These are phyloP conservation scores for Exserohilum rostratum DNA, from an alignment of 2,329 filamentous ascomycete genomes.

Conservation along the genomic window DNA sequence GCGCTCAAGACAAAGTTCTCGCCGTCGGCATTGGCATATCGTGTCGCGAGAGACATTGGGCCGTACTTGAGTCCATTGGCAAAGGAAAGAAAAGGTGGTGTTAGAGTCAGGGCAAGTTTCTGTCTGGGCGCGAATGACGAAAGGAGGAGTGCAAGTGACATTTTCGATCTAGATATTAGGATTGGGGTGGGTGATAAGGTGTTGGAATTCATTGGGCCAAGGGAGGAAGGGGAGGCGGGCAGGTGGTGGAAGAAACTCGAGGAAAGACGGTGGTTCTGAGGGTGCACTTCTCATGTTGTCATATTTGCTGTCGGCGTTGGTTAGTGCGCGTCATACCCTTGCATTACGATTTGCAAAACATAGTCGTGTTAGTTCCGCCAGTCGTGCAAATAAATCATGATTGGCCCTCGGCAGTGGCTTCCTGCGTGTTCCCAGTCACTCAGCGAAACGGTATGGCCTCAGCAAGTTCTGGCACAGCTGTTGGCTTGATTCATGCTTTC, in stretches of 20 bases:
- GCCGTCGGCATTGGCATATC: constrained; percentile 50
- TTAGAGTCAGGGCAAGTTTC: constrained; percentile 54
- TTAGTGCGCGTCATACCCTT: not conserved
- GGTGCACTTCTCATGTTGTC: not conserved
- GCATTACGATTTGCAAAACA: not conserved
- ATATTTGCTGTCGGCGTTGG: not conserved
- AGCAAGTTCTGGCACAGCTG: constrained; percentile 4
- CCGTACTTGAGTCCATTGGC: constrained; percentile 50
- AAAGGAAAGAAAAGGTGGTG: constrained; percentile 49
- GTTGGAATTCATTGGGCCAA: constrained; percentile 50
- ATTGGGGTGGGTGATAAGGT: constrained; percentile 50
- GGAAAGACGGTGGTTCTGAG: constrained; percentile 53
- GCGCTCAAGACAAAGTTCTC: constrained; percentile 49
- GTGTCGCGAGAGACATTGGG: constrained; percentile 49
- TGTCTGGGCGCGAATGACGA: constrained; percentile 47
- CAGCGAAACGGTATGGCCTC: not conserved
- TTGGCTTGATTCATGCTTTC: constrained; percentile 35
- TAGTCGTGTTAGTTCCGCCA: not conserved
- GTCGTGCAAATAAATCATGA: not conserved
- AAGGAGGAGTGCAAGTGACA: constrained; percentile 40
- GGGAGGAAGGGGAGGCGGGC: constrained; percentile 52
- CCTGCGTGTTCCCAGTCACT: not conserved
- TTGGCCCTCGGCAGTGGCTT: not conserved
- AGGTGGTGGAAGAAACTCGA: constrained; percentile 53
- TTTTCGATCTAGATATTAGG: constrained; percentile 55